These are phyloP conservation scores for Tagetes patula DNA, from an alignment of 129 eudicot species.

Conservation along the genomic window DNA sequence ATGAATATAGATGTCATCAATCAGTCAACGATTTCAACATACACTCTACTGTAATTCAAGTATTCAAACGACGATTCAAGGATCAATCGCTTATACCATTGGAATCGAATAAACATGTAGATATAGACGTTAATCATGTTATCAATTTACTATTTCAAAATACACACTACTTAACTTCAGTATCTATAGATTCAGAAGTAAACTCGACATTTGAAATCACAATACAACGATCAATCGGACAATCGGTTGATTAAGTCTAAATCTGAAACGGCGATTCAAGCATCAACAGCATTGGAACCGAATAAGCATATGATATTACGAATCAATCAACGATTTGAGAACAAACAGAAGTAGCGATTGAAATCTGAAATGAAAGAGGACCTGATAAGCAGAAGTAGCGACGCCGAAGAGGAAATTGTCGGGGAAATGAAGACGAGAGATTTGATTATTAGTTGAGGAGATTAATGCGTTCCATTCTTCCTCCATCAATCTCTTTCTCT, in stretches of 20 bases:
- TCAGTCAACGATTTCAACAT: no score
- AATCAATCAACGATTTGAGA: neutral
- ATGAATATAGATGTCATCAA: no score
- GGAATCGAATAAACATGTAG: no score
- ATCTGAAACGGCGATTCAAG: no score
- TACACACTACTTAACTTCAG: neutral
- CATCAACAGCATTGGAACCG: neutral
- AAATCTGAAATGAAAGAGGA: slow-evolving; percentile 18
- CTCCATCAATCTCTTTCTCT: slow-evolving; percentile 43
- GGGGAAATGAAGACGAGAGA: slow-evolving; percentile 50
- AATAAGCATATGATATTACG: neutral
- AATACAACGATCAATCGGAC: slow-evolving; percentile 2
- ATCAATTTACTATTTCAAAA: no score
- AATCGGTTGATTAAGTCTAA: no score
- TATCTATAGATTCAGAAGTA: neutral
- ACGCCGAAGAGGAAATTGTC: slow-evolving; percentile 62
- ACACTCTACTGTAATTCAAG: no score
- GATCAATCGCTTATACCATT: no score
- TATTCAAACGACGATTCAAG: no score
- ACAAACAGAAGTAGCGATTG: neutral
- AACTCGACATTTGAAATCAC: neutral
- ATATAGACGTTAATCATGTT: no score
- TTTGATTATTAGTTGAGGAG: slow-evolving; percentile 24
- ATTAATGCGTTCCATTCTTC: slow-evolving; percentile 46
- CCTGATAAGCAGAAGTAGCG: slow-evolving; percentile 87